These are phyloP conservation scores for Ogataea trehalophila DNA, from an alignment of 805 yeast species.

Conservation along the genomic window DNA sequence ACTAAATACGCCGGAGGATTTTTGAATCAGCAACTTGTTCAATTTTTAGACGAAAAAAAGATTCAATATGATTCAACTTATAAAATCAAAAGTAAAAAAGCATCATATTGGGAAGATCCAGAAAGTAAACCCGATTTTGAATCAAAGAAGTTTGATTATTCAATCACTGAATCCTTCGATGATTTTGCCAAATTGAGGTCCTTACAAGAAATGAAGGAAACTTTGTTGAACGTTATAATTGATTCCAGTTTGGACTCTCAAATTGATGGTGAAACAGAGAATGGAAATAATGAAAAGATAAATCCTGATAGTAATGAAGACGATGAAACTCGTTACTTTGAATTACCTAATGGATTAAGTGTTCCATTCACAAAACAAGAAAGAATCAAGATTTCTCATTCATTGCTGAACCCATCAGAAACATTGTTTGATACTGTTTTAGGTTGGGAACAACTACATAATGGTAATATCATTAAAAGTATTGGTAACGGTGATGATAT, in stretches of 20 bases:
- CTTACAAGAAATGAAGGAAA: conserved; percentile 72
- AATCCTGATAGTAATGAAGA: conserved; percentile 5
- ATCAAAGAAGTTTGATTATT: conserved; percentile 29
- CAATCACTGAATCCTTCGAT: conserved; percentile 45
- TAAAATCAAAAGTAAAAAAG: conserved; percentile 44
- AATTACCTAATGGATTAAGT: conserved; percentile 72
- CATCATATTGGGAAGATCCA: conserved; percentile 25
- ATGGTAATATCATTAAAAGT: conserved; percentile 45
- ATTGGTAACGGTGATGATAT: conserved; percentile 26
- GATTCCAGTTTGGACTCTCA: conserved; percentile 20
- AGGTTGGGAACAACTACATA: conserved; percentile 36
- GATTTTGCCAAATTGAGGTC: conserved; percentile 52
- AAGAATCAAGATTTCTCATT: conserved; percentile 62
- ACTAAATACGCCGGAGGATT: conserved; percentile 73
- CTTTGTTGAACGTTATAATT: conserved; percentile 45
- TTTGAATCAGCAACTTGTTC: conserved; percentile 49
- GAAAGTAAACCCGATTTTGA: conserved; percentile 22
- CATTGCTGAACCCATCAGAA: conserved; percentile 60
- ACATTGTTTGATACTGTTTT: conserved; percentile 24
- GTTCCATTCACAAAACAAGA: conserved; percentile 51
- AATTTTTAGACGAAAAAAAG: conserved; percentile 31
- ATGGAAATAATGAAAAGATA: conserved; percentile 8
- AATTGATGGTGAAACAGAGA: conserved; percentile 24
- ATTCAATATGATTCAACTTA: conserved; percentile 42
- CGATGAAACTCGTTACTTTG: conserved; percentile 47